Percentiles rank a stretch among this genome's conserved stretches.
Conservation (phyloP, 2,329 filamentous ascomycete genomes). For the Penicillium sp. region DNA sequence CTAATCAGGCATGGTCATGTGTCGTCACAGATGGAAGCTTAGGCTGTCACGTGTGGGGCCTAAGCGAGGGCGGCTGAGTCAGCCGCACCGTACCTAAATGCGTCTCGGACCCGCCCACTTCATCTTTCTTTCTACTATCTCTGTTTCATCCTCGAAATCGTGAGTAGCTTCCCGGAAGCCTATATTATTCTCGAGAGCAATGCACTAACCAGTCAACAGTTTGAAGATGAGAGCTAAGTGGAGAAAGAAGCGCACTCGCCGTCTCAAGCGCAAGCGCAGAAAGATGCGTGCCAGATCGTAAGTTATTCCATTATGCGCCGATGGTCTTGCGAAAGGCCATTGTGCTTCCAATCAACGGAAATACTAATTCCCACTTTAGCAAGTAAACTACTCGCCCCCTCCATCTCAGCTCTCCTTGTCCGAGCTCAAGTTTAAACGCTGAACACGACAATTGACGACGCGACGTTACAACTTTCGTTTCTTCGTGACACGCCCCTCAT, state of each 20-base stretch:
- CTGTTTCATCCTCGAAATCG: conserved; percentile 45
- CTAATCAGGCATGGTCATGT: conserved; percentile 6
- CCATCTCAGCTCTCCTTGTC: conserved; percentile 51
- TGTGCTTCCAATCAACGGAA: neutral
- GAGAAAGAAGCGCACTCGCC: conserved; percentile 99
- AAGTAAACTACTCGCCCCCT: conserved; percentile 65
- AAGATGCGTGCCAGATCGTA: conserved; percentile 98
- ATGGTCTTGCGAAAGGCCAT: neutral
- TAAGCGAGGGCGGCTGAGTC: conserved; percentile 34
- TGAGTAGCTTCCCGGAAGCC: conserved; percentile 28
- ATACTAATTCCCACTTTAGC: conserved; percentile 47
- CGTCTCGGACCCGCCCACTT: conserved; percentile 31
- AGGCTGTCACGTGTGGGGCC: conserved; percentile 3
- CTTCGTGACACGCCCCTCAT: conserved; percentile 28
- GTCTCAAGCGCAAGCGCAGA: conserved; percentile 99
- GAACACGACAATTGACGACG: conserved; percentile 39
- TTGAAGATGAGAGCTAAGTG: conserved; percentile 87
- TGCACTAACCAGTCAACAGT: conserved; percentile 28
- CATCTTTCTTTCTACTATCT: conserved; percentile 44
- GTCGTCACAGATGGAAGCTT: conserved; percentile 8
- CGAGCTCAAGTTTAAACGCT: conserved; percentile 39
- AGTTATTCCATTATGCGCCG: conserved; percentile 42
- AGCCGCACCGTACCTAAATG: conserved; percentile 43
- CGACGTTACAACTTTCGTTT: conserved; percentile 33
- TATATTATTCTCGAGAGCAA: neutral